Evolutionary conservation across 2,329 filamentous ascomycete species (phyloP).

Genomic region (Penicillium sp.): DNA sequence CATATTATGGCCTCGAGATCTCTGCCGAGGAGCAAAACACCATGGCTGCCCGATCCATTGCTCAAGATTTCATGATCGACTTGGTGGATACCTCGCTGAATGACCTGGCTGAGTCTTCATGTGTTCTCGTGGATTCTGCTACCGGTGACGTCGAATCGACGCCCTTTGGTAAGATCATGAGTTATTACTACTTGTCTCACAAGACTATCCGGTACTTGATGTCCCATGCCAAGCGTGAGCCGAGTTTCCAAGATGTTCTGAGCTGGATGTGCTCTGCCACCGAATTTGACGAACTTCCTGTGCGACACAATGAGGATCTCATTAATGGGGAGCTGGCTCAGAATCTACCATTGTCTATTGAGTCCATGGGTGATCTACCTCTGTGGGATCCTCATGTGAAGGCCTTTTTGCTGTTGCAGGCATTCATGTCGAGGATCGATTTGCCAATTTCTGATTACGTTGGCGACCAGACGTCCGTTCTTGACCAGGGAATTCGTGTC

Average conservation of each 20-base stretch:
- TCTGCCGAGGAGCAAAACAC: conserved; percentile 88
- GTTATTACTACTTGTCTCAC: conserved; percentile 97
- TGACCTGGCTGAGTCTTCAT: conserved; percentile 77
- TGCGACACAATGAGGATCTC: conserved; percentile 96
- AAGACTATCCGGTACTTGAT: conserved; percentile 84
- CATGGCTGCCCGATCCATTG: conserved; percentile 73
- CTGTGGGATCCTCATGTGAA: conserved; percentile 99
- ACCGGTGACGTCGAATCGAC: conserved; percentile 89
- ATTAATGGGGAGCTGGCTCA: conserved; percentile 87
- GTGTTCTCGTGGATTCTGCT: conserved; percentile 66
- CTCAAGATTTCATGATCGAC: conserved; percentile 90
- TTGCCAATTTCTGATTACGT: conserved; percentile 96
- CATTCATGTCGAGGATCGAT: conserved; percentile 87
- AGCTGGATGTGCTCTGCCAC: conserved; percentile 89
- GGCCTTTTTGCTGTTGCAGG: conserved; percentile 85
- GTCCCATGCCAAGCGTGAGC: conserved; percentile 65
- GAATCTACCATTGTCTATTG: conserved; percentile 65
- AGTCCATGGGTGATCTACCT: conserved; percentile 60
- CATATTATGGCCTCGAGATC: conserved; percentile 93
- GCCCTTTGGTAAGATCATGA: conserved; percentile 95
- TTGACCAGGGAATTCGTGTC: conserved; percentile 95
- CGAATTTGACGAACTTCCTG: conserved; percentile 95
- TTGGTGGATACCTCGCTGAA: conserved; percentile 81
- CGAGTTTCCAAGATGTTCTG: conserved; percentile 73
- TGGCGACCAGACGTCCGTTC: conserved; percentile 78